Conservation (phyloP, 1,284 basidiomycete species). For the Leucoagaricus sp. region DNA sequence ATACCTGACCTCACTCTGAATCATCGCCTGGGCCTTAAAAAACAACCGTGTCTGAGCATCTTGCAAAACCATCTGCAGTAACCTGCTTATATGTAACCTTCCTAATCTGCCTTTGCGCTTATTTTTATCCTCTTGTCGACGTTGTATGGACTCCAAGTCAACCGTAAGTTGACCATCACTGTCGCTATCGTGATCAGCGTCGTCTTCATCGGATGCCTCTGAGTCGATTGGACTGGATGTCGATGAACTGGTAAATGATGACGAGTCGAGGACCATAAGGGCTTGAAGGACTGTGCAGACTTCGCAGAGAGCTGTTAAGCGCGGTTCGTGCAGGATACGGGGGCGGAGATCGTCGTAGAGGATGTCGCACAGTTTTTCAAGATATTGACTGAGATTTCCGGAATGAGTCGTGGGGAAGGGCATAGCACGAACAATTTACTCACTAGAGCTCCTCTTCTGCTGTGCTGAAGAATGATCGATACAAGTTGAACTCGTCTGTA, state of each 20-base stretch:
- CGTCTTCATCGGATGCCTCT: constrained; percentile 26
- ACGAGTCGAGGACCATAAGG: constrained; percentile 86
- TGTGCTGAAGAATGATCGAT: constrained; percentile 81
- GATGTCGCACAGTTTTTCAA: constrained; percentile 89
- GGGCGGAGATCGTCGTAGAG: constrained; percentile 93
- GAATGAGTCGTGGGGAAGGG: no score
- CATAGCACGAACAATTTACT: no score
- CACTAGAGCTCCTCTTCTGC: constrained; percentile 87
- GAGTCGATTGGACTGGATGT: constrained; percentile 31
- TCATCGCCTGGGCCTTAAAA: constrained; percentile 90
- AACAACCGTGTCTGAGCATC: constrained; percentile 93
- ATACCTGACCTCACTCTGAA: constrained; percentile 85
- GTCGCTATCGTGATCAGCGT: constrained; percentile 30
- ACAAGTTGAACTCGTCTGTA: constrained; percentile 84
- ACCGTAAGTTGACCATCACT: constrained; percentile 40
- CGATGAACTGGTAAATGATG: constrained; percentile 35
- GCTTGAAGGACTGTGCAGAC: constrained; percentile 94
- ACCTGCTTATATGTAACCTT: constrained; percentile 53
- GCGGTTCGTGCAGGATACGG: constrained; percentile 88
- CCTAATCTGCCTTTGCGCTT: constrained; percentile 38
- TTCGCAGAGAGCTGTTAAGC: constrained; percentile 84
- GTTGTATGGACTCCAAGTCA: constrained; percentile 33
- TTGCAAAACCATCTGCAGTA: constrained; percentile 88
- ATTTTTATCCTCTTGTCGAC: constrained; percentile 13
- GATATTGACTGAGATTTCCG: constrained; percentile 61